Evolutionary conservation across 495 filamentous ascomycete genomes (phyloP), one percentile per base, ranked within the genome.

Genomic region (Chaetomium tenue): DNA sequence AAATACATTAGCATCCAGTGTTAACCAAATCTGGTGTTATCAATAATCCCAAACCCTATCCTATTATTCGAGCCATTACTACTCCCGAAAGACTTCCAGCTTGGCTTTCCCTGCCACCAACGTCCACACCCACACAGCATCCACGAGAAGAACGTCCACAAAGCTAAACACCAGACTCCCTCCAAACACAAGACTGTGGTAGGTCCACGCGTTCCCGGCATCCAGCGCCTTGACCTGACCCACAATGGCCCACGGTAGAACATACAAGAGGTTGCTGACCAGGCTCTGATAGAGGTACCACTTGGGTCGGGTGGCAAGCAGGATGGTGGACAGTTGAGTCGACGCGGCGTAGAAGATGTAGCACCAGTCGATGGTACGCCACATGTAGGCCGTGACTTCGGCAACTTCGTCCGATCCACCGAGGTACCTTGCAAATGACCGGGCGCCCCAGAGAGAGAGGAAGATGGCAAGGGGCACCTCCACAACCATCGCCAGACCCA

Each of bases 321-420:
- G 75, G 8, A 91, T 79, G 2, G 84, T 79, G 0, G 87, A 83
- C 9, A 91, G 73, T 68, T 90, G 88, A n/a, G 82, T 86, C 18
- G 79, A 82, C 26, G 84, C 55, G 0, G 86, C 88, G 67, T 90
- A 91, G 72, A 91, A 87, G 58, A 91, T 86, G 72, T 91, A 91
- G 72, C 87, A 89, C 89, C 87, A 89, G 68, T 88, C 86, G 47
- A 87, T 85, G 3, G 78, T 87, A 68, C 81, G 77, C 88, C 89
- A 91, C 88, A 91, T 92, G 33, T 85, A 77, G 25, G 78, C 80
- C 6, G 87, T 86, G 16, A 90, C 86, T 3, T 76, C 65, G 0
- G 89, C 83, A 0, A 91, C 88, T 0, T 73, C 69, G 25, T 77
- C 72, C 0, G 81, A 85, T 1, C 71, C 75, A 18, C 82, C 84